A percentile compares a stretch with the other conserved stretches of the same genome.
Evolutionary conservation across 2,329 filamentous ascomycete genomes (phyloP).

Genomic region (Talaromyces sp.): DNA sequence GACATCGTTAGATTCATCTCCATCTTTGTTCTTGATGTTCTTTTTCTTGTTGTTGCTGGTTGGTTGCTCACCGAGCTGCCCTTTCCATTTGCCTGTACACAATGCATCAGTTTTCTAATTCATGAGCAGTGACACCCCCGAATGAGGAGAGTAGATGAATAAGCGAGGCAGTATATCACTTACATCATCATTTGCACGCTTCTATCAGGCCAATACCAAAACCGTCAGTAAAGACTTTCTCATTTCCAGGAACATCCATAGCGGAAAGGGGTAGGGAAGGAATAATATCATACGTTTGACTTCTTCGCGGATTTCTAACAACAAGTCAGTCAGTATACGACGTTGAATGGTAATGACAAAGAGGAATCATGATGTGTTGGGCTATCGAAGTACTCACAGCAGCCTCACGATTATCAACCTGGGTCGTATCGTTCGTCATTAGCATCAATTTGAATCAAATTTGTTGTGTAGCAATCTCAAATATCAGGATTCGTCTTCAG

Average conservation of each 20-base stretch:
- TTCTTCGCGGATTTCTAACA: neutral
- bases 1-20: neutral
- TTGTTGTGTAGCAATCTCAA: neutral
- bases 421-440: neutral
- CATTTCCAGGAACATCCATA: neutral
- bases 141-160: too few species aligned
- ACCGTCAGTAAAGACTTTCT: neutral
- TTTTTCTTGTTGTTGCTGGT: too few species aligned
- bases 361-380: too few species aligned
- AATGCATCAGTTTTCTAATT: too few species aligned
- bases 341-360: neutral
- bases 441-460: neutral
- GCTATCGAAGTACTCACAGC: neutral
- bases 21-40: neutral
- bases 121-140: too few species aligned
- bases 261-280: neutral
- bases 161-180: neutral
- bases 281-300: neutral
- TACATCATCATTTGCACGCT: neutral
- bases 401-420: neutral
- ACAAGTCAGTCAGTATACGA: neutral
- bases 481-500: neutral
- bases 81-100: too few species aligned
- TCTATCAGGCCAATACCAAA: neutral
- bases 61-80: too few species aligned